Conservation (phyloP, 2,329 filamentous ascomycete genomes). For the Cladosporium sp. region DNA sequence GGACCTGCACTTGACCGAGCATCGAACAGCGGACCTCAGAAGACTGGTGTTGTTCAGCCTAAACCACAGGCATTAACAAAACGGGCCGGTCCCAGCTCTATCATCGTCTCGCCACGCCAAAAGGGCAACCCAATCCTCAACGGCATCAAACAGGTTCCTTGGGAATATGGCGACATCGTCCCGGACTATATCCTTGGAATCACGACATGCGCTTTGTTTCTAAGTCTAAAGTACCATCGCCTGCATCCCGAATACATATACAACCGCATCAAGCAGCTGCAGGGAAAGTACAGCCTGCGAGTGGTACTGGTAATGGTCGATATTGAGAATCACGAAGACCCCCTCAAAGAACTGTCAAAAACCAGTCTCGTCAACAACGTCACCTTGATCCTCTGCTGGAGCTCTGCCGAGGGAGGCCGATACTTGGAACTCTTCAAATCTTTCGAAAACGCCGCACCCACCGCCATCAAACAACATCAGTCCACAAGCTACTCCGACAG, state of each 20-base stretch:
- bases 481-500: constrained; percentile 79
- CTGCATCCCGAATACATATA: constrained; percentile 98
- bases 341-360: constrained; percentile 84
- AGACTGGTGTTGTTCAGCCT: constrained; percentile 55
- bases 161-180: constrained; percentile 97
- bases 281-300: constrained; percentile 81
- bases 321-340: constrained; percentile 89
- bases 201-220: constrained; percentile 86
- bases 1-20: constrained; percentile 33
- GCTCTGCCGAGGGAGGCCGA: constrained; percentile 83
- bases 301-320: constrained; percentile 89
- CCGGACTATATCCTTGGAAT: constrained; percentile 86
- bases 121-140: constrained; percentile 93
- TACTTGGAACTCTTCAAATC: constrained; percentile 95
- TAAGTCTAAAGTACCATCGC: constrained; percentile 95
- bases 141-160: constrained; percentile 74
- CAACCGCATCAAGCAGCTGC: constrained; percentile 78
- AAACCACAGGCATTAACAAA: constrained; percentile 80
- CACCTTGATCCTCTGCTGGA: constrained; percentile 91
- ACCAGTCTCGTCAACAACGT: constrained; percentile 89
- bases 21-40: constrained; percentile 15
- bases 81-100: constrained; percentile 64
- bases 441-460: constrained; percentile 79
- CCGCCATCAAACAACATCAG: constrained; percentile 81
- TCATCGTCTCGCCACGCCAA: constrained; percentile 86